Percentiles rank a stretch among this genome's conserved stretches.
phyloP scores from a whole-genome alignment of 306 rosid genomes.

The Boehmeria nivea region DNA sequence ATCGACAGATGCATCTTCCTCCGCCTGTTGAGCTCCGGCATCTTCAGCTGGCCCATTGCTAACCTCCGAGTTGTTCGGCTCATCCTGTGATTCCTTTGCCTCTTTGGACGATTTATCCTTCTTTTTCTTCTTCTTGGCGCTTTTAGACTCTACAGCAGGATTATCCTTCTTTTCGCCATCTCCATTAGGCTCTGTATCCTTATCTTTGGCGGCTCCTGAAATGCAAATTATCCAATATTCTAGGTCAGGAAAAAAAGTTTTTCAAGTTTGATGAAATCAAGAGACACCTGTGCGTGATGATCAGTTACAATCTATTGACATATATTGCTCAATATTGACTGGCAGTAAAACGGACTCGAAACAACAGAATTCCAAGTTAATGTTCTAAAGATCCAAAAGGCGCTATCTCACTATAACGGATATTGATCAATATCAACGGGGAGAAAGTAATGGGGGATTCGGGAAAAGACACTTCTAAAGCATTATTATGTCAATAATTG shows the following conservation, averaged over 20 bases:
- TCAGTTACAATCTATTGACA: too few relatives aligned
- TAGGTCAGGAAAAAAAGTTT: slow-evolving; percentile 12
- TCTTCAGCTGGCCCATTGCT: slow-evolving; percentile 38
- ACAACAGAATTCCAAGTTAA: too few relatives aligned
- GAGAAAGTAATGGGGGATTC: too few relatives aligned
- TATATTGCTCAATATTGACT: too few relatives aligned
- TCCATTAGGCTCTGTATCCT: slow-evolving; percentile 41
- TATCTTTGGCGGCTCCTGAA: slow-evolving; percentile 50
- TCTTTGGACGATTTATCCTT: slow-evolving; percentile 83
- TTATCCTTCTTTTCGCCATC: slow-evolving; percentile 69
- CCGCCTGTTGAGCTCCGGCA: slow-evolving; percentile 35
- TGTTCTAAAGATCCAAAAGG: background rate
- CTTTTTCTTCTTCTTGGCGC: slow-evolving; percentile 86
- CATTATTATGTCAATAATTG: background rate
- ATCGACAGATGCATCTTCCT: slow-evolving; percentile 68
- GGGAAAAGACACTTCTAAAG: too few relatives aligned
- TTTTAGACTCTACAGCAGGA: slow-evolving; percentile 47
- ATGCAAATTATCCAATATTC: slow-evolving; percentile 12
- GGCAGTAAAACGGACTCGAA: too few relatives aligned
- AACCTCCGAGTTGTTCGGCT: slow-evolving; percentile 39
- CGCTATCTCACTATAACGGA: background rate
- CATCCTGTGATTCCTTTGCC: slow-evolving; percentile 60
- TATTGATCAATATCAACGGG: too few relatives aligned
- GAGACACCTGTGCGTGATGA: too few relatives aligned
- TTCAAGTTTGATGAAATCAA: too few relatives aligned